phyloP scores from a whole-genome alignment of 495 filamentous ascomycete genomes.

The Trichoderma gamsii region DNA sequence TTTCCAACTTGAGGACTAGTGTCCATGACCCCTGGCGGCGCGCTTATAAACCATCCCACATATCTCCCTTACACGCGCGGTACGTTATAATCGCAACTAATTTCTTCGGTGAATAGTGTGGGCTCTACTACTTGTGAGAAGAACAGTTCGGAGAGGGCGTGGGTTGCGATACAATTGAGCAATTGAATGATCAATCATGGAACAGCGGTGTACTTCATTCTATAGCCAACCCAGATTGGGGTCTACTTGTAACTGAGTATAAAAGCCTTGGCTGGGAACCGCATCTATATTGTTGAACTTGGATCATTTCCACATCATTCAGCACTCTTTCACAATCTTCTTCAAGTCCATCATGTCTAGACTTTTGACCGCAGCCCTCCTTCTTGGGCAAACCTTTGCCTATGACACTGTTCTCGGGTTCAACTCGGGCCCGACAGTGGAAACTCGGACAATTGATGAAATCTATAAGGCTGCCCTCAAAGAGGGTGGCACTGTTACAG shows the following conservation, averaged over 20 bases:
- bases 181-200: neutral
- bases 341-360: neutral
- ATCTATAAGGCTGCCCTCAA: constrained; percentile 31
- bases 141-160: neutral
- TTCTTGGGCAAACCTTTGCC: constrained; percentile 15
- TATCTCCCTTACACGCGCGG: neutral
- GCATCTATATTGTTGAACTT: neutral
- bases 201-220: neutral
- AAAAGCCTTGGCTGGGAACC: neutral
- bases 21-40: neutral
- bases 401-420: constrained; percentile 20
- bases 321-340: neutral
- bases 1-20: neutral
- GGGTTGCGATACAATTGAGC: neutral
- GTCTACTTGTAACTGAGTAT: neutral
- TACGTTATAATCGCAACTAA: neutral
- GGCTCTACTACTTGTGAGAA: neutral
- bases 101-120: neutral
- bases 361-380: neutral
- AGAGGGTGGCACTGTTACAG: constrained; percentile 29
- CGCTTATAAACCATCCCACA: constrained; percentile 1
- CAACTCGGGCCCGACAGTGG: constrained; percentile 18
- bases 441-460: constrained; percentile 31
- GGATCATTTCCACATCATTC: neutral
- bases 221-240: neutral